Evolutionary conservation across 2,329 filamentous ascomycete species (phyloP).

Genomic region (Phaeosphaeria sp.): DNA sequence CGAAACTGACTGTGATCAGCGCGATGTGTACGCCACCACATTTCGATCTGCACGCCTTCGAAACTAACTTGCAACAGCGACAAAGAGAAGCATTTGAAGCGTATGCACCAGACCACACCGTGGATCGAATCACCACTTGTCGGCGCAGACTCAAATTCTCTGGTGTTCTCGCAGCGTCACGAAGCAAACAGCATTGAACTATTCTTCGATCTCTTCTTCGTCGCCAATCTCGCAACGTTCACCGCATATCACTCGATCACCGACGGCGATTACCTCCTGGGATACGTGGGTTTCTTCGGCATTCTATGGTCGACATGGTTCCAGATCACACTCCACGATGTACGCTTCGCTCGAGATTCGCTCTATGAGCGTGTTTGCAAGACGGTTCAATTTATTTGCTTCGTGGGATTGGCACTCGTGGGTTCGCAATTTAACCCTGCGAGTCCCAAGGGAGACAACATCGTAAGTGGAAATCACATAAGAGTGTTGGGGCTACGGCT

Average conservation of each 20-base stretch:
- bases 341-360: conserved; percentile 48
- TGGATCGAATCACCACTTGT: conserved; percentile 44
- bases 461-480: conserved; percentile 17
- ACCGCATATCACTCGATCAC: conserved; percentile 49
- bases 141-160: conserved; percentile 44
- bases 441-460: conserved; percentile 31
- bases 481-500: background rate
- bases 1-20: conserved; percentile 15
- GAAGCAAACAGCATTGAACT: conserved; percentile 50
- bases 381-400: conserved; percentile 45
- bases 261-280: conserved; percentile 39
- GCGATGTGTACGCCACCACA: conserved; percentile 33
- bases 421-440: conserved; percentile 45
- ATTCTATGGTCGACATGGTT: conserved; percentile 50
- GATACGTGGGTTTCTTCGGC: conserved; percentile 49
- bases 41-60: background rate
- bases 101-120: conserved; percentile 43
- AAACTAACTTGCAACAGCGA: conserved; percentile 31
- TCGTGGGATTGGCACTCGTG: conserved; percentile 47
- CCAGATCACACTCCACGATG: conserved; percentile 49
- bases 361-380: conserved; percentile 49
- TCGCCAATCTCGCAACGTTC: conserved; percentile 49
- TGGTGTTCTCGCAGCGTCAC: conserved; percentile 48
- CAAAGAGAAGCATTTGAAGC: conserved; percentile 44
- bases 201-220: conserved; percentile 44